A percentile compares a stretch with the other conserved stretches of the same genome.
These are phyloP conservation scores for Metschnikowia drakensbergensis DNA, from an alignment of 805 yeast species.

Conservation along the genomic window DNA sequence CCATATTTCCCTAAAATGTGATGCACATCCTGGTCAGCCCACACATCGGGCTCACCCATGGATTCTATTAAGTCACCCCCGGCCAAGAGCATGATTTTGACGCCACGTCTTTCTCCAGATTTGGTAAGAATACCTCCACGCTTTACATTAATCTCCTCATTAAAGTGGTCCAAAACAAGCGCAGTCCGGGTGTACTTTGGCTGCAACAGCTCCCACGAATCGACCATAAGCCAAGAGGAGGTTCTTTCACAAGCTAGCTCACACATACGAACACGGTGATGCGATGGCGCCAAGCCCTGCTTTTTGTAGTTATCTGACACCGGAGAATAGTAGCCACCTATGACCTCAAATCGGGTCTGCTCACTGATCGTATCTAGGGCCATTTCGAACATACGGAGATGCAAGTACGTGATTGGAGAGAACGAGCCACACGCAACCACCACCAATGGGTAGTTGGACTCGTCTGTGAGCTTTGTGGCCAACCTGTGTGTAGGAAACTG, in stretches of 20 bases:
- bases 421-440: conserved; percentile 97
- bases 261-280: conserved; percentile 95
- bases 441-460: conserved; percentile 81
- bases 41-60: conserved; percentile 99
- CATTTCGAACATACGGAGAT: conserved; percentile 97
- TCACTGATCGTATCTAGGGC: conserved; percentile 91
- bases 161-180: conserved; percentile 91
- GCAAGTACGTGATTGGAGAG: conserved; percentile 92
- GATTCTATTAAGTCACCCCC: conserved; percentile 97
- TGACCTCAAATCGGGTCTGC: conserved; percentile 88
- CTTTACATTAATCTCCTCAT: conserved; percentile 87
- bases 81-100: conserved; percentile 91
- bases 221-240: conserved; percentile 97
- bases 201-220: conserved; percentile 97
- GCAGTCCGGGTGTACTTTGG: conserved; percentile 91
- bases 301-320: conserved; percentile 90
- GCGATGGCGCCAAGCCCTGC: conserved; percentile 85
- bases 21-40: conserved; percentile 95
- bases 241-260: conserved; percentile 97
- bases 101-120: conserved; percentile 66
- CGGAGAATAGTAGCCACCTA: conserved; percentile 96
- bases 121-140: conserved; percentile 74
- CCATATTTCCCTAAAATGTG: conserved; percentile 96
- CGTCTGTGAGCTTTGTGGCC: conserved; percentile 63
- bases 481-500: conserved; percentile 85